Conservation (phyloP, 306 rosid species). For the Casuarina cunninghamiana region DNA sequence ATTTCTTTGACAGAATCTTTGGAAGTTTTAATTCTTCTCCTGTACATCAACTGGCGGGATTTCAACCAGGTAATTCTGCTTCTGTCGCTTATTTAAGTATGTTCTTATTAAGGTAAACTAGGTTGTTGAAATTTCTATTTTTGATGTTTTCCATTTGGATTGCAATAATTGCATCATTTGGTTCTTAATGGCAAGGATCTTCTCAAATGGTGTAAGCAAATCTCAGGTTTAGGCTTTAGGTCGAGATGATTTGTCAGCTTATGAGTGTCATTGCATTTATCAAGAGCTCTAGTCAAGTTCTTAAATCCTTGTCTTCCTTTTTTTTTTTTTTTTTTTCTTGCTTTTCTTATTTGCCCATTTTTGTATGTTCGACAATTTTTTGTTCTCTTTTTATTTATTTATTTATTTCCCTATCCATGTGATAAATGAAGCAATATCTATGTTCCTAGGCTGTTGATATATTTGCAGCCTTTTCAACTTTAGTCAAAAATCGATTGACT, state of each 20-base stretch:
- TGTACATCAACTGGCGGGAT: slow-evolving; percentile 44
- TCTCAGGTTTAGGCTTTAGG: slow-evolving; percentile 51
- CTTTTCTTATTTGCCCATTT: no score
- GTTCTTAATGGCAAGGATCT: slow-evolving; percentile 67
- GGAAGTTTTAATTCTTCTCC: slow-evolving; percentile 49
- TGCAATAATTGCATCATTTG: slow-evolving; percentile 7
- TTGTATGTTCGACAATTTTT: neutral
- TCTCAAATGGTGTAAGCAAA: slow-evolving; percentile 94
- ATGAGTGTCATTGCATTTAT: slow-evolving; percentile 52
- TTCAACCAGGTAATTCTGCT: slow-evolving; percentile 38
- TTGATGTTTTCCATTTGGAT: slow-evolving; percentile 1
- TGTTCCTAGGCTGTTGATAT: slow-evolving; percentile 77
- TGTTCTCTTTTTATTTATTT: neutral
- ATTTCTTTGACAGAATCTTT: slow-evolving; percentile 59
- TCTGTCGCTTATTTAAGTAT: slow-evolving; percentile 45
- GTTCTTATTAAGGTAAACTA: slow-evolving; percentile 69
- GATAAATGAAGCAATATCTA: slow-evolving; percentile 19
- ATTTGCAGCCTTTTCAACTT: slow-evolving; percentile 76
- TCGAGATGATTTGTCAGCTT: slow-evolving; percentile 47
- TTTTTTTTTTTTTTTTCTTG: no score
- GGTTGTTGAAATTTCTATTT: slow-evolving; percentile 4
- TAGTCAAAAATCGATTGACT: slow-evolving; percentile 56
- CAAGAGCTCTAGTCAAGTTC: slow-evolving; percentile 55
- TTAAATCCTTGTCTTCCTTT: no score
- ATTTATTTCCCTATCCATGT: neutral